These are phyloP conservation scores for Entamoeba invadens DNA, from an alignment of 208 protist genomes.

Conservation along the genomic window DNA sequence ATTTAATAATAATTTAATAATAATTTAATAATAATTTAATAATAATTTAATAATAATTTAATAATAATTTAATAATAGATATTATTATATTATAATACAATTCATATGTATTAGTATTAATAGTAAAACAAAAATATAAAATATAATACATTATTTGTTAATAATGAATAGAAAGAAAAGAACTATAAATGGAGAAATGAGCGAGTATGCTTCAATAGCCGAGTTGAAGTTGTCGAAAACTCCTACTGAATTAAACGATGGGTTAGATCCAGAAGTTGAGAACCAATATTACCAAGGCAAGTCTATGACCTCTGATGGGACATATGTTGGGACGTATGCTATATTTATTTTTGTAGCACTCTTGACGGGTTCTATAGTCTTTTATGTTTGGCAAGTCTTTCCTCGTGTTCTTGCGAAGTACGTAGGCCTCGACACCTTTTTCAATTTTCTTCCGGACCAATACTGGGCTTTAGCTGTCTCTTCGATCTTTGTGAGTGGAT, in stretches of 20 bases:
- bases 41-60: too few relatives aligned
- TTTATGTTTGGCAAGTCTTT: not conserved
- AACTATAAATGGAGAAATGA: not conserved
- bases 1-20: too few relatives aligned
- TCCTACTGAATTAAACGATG: not conserved
- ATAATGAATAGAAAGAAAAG: not conserved
- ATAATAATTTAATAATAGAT: too few relatives aligned
- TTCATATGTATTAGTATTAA: too few relatives aligned
- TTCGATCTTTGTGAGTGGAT: not conserved
- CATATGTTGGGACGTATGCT: not conserved
- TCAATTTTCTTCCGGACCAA: not conserved
- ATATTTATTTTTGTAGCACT: not conserved
- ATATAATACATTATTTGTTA: too few relatives aligned
- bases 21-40: too few relatives aligned
- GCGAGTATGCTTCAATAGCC: not conserved
- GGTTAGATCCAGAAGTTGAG: not conserved
- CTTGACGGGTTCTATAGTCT: not conserved
- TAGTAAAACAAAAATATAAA: too few relatives aligned
- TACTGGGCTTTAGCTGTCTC: not conserved
- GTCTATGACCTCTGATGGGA: not conserved
- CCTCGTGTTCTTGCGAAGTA: not conserved
- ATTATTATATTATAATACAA: too few relatives aligned
- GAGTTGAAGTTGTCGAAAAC: not conserved
- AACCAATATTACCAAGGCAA: not conserved
- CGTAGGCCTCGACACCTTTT: not conserved